Percentiles rank a stretch among this genome's conserved stretches.
These are phyloP conservation scores for Colletotrichum spinosum DNA, from an alignment of 2,329 filamentous ascomycete genomes.

Conservation along the genomic window DNA sequence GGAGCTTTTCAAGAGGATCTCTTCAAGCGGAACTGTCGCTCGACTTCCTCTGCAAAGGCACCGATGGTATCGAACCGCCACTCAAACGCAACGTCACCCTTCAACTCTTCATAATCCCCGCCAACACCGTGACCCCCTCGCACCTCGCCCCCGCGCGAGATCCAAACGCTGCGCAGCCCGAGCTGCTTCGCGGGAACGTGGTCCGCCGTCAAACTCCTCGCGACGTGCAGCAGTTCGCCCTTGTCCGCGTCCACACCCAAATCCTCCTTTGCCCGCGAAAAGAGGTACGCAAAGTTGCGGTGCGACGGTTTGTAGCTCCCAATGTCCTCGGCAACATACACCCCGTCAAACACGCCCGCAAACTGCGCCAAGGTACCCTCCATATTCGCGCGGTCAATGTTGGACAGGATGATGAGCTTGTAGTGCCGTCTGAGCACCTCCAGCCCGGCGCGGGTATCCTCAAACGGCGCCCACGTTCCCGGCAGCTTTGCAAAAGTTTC, in stretches of 20 bases:
- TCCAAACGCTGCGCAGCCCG: slow-evolving; percentile 74
- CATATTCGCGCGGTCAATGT: slow-evolving; percentile 63
- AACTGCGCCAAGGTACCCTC: slow-evolving; percentile 41
- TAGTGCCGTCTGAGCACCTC: slow-evolving; percentile 60
- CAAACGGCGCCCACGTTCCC: slow-evolving; percentile 66
- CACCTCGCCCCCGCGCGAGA: slow-evolving; percentile 68
- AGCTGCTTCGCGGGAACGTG: slow-evolving; percentile 72
- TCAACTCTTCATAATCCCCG: slow-evolving; percentile 49
- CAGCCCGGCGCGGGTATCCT: slow-evolving; percentile 67
- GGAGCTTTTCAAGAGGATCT: not conserved
- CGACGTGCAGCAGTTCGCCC: slow-evolving; percentile 73
- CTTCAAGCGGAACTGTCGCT: slow-evolving; percentile 43
- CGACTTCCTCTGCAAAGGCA: slow-evolving; percentile 69
- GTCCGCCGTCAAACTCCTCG: slow-evolving; percentile 75
- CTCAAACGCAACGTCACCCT: slow-evolving; percentile 59
- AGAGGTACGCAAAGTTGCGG: slow-evolving; percentile 74
- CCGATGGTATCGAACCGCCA: slow-evolving; percentile 70
- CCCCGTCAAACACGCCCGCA: slow-evolving; percentile 66
- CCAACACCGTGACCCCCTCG: slow-evolving; percentile 46
- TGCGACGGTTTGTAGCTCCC: slow-evolving; percentile 77
- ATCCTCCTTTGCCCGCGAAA: slow-evolving; percentile 62
- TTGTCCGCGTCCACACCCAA: slow-evolving; percentile 64
- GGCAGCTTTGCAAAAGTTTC: slow-evolving; percentile 62
- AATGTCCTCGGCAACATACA: slow-evolving; percentile 78
- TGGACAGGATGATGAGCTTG: slow-evolving; percentile 71